phyloP scores from a whole-genome alignment of 2,329 filamentous ascomycete species.

The Phaeoacremonium minimum region DNA sequence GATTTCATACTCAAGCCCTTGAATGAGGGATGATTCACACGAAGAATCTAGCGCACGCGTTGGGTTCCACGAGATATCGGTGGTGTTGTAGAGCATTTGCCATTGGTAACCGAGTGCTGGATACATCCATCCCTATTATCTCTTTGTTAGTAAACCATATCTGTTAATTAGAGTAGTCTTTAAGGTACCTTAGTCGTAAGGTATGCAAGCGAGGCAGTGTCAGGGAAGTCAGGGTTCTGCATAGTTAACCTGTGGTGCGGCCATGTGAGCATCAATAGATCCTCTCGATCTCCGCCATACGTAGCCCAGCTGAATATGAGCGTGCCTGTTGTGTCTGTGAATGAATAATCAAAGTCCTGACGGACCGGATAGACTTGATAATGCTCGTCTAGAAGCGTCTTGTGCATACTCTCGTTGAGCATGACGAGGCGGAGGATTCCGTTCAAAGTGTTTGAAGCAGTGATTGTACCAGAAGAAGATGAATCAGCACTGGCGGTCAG shows the following conservation, averaged over 20 bases:
- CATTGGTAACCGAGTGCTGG: conserved; percentile 14
- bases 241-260: conserved; percentile 15
- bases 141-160: conserved; percentile 1
- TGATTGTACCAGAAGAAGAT: conserved; percentile 10
- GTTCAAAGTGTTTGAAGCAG: conserved; percentile 9
- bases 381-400: conserved; percentile 15
- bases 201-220: conserved; percentile 12
- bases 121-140: conserved; percentile 16
- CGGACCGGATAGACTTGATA: conserved; percentile 14
- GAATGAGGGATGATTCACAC: conserved; percentile 11
- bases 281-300: conserved; percentile 10
- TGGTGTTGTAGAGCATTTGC: conserved; percentile 14
- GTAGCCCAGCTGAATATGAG: conserved; percentile 16
- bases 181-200: conserved; percentile 16
- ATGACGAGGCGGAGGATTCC: conserved; percentile 15
- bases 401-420: conserved; percentile 12
- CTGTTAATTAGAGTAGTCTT: background rate
- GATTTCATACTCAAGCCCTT: conserved; percentile 16
- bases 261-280: conserved; percentile 17
- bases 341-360: conserved; percentile 13
- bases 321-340: conserved; percentile 12
- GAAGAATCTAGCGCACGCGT: conserved; percentile 15
- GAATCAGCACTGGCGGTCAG: conserved; percentile 13
- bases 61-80: conserved; percentile 15
- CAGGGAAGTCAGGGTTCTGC: conserved; percentile 13